These are phyloP conservation scores for Clonostachys rosea DNA, from an alignment of 2,329 filamentous ascomycete genomes.

Conservation along the genomic window DNA sequence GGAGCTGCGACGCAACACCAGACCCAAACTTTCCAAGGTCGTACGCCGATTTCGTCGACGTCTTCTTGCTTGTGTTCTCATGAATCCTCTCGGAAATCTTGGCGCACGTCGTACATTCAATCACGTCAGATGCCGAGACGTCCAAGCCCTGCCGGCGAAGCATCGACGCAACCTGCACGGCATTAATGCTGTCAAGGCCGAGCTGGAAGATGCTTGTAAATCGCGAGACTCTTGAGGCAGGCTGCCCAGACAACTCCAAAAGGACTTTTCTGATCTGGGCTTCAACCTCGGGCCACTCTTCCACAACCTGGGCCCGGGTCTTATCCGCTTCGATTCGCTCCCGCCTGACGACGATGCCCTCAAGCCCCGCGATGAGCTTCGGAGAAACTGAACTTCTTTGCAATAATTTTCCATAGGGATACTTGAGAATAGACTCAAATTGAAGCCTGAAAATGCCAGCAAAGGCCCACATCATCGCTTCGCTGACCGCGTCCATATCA, in stretches of 20 bases:
- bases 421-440: constrained; percentile 14
- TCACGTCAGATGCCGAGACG: constrained; percentile 67
- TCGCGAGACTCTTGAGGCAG: constrained; percentile 43
- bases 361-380: constrained; percentile 8
- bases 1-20: constrained; percentile 20
- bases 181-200: constrained; percentile 89
- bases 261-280: constrained; percentile 48
- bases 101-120: constrained; percentile 53
- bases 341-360: constrained; percentile 10
- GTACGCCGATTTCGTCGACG: constrained; percentile 14
- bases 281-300: constrained; percentile 47
- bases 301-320: constrained; percentile 6
- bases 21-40: constrained; percentile 33
- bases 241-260: constrained; percentile 50
- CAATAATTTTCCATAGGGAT: constrained; percentile 16
- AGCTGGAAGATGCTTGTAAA: constrained; percentile 77
- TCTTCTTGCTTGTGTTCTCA: constrained; percentile 2
- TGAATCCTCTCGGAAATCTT: constrained; percentile 19
- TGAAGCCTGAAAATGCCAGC: constrained; percentile 21
- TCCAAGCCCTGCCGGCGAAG: constrained; percentile 55
- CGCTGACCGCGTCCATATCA: constrained; percentile 35
- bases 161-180: constrained; percentile 68
- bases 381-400: constrained; percentile 12
- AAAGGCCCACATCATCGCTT: constrained; percentile 16
- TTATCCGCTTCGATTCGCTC: constrained; percentile 7